A percentile compares a stretch with the other conserved stretches of the same genome.
Conservation (phyloP, 2,329 filamentous ascomycete species). For the Lachnellula occidentalis region DNA sequence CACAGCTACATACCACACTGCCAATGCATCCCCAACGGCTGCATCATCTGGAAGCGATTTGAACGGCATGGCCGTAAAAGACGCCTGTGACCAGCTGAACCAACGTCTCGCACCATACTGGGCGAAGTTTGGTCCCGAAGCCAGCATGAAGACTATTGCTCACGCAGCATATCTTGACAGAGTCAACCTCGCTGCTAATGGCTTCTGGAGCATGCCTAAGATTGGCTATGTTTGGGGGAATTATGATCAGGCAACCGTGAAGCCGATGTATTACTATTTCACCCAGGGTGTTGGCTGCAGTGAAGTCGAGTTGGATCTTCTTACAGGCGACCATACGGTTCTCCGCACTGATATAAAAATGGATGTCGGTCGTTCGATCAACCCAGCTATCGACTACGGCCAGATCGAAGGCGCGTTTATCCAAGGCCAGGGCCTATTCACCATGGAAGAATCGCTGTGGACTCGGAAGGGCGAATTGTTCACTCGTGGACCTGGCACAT, state of each 20-base stretch:
- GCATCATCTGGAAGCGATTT: constrained; percentile 92
- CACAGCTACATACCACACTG: constrained; percentile 91
- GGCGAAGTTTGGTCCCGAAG: constrained; percentile 70
- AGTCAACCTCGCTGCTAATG: constrained; percentile 93
- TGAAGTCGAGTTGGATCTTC: constrained; percentile 87
- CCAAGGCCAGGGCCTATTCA: constrained; percentile 76
- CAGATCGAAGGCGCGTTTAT: constrained; percentile 81
- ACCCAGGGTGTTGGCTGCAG: constrained; percentile 90
- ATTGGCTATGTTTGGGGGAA: constrained; percentile 90
- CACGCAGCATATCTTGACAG: constrained; percentile 94
- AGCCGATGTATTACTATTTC: constrained; percentile 99
- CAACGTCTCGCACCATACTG: constrained; percentile 79
- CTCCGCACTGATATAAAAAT: constrained; percentile 90
- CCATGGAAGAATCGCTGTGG: constrained; percentile 67
- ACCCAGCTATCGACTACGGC: constrained; percentile 72
- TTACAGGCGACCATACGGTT: constrained; percentile 92
- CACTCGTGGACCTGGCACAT: constrained; percentile 65
- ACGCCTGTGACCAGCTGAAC: constrained; percentile 88
- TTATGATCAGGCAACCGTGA: constrained; percentile 31
- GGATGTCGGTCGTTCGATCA: constrained; percentile 74
- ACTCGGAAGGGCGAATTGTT: constrained; percentile 56
- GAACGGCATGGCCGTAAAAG: constrained; percentile 92
- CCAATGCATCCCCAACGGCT: constrained; percentile 88
- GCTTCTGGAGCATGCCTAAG: constrained; percentile 95
- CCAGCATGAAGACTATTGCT: constrained; percentile 82